Evolutionary conservation across 306 rosid species (phyloP).

Genomic region (Vigna reflexopilosa): DNA sequence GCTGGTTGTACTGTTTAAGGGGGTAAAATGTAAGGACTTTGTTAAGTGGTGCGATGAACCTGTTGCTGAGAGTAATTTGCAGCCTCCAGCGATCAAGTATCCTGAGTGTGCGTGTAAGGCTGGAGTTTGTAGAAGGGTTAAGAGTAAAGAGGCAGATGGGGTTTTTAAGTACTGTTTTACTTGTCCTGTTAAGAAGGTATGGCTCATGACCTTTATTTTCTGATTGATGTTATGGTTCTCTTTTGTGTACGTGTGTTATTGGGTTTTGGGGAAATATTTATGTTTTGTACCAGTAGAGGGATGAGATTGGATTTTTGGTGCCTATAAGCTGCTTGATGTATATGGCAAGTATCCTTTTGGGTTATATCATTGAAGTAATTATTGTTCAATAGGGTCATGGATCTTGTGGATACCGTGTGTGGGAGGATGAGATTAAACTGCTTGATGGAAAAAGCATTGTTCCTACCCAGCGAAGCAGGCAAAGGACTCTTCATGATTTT

Average conservation of each 20-base stretch:
- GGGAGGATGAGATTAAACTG: constrained; percentile 39
- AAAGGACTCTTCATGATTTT: constrained; percentile 33
- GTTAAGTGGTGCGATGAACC: constrained; percentile 6
- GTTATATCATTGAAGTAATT: background rate
- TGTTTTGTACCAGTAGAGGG: background rate
- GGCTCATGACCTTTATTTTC: background rate
- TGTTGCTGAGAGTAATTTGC: constrained; percentile 13
- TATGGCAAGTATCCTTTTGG: background rate
- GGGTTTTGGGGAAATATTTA: background rate
- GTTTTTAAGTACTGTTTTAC: background rate
- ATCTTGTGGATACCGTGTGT: constrained; percentile 41
- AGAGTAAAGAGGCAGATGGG: background rate
- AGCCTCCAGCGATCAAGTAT: constrained; percentile 31
- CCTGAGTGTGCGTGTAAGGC: constrained; percentile 48
- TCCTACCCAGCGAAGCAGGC: constrained; percentile 24
- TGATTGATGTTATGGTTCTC: background rate
- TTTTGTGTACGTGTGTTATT: background rate
- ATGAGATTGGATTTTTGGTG: too few species aligned
- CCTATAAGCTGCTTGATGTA: too few species aligned
- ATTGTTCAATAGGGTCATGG: constrained; percentile 46
- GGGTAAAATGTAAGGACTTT: constrained; percentile 19
- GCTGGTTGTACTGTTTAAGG: constrained; percentile 26
- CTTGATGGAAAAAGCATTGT: constrained; percentile 11
- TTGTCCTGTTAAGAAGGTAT: constrained; percentile 47
- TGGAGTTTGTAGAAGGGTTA: constrained; percentile 49